Base-by-base conservation (phyloP, 176 grass and related monocot genomes). In the Bromus sterilis region DNA sequence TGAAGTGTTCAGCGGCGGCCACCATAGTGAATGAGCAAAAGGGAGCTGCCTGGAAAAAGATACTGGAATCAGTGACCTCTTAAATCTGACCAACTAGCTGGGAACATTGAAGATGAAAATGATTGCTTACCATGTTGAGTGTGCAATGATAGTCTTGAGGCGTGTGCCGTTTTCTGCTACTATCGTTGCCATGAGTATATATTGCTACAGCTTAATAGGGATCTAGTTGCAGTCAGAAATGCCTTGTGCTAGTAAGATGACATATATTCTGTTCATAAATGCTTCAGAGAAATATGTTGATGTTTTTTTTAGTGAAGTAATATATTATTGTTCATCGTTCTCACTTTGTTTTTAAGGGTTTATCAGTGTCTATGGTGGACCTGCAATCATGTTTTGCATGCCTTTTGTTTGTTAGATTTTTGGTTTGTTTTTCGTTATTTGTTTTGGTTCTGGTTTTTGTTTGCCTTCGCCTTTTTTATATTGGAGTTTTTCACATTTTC, bases 81-180 rank as follows among this genome's bases (percentile, higher is more conserved):
- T n/a, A n/a, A 58, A 25, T 46, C 30, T 60, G 69, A 84, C 49
- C 36, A 74, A 30, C 31, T 31, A 32, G 49, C 13, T 29, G 6
- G 76, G 60, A 60, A n/a, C 40, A 25, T 42, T 51, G 30, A 40
- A 62, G 62, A 41, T 25, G 16, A 23, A 32, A 39, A 78, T 82
- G 53, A 15, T 3, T 9, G 39, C 67, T 71, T 37, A 71, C 37
- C 13, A 71, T 11, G 39, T 0, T 42, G 35, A 34, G 67, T 59
- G n/a, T 35, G 66, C 25, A 71, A 16, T 46, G 30, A 84, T 62
- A 75, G 40, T 51, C 66, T 81, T 46, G 44, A 84, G 86, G 51
- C 69, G 67, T 69, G 82, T 71, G 67, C 42, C 28, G 16, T 75
- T 75, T 62, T 69, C 11, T 55, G 25, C 30, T 25, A 57, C 48